These are phyloP conservation scores for Trichoderma erinaceum DNA, from an alignment of 495 filamentous ascomycete species.

Conservation along the genomic window DNA sequence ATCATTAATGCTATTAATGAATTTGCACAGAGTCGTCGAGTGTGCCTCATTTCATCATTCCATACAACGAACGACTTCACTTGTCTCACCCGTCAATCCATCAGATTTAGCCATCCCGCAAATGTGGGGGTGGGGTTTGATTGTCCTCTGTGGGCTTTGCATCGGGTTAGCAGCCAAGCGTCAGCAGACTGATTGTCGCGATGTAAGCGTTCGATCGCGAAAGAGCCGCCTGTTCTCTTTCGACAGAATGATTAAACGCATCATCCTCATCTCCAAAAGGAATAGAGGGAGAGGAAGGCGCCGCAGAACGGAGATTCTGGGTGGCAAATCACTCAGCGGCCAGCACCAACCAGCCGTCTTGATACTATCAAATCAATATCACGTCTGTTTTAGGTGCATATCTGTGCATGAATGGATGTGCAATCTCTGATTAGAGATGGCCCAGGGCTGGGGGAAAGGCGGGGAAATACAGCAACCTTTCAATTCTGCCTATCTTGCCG, in stretches of 20 bases:
- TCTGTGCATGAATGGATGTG: not conserved
- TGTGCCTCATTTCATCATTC: too few species aligned
- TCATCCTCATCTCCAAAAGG: not conserved
- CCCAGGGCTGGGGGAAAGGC: not conserved
- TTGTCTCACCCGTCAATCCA: too few species aligned
- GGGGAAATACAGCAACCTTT: not conserved
- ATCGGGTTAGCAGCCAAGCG: not conserved
- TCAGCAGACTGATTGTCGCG: constrained; percentile 9
- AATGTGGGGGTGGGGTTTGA: constrained; percentile 10
- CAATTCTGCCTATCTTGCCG: constrained; percentile 11
- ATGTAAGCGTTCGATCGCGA: not conserved
- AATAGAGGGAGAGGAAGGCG: too few species aligned
- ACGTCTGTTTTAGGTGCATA: not conserved
- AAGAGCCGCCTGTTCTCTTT: not conserved
- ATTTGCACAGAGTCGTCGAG: not conserved
- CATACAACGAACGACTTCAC: too few species aligned
- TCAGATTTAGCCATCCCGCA: constrained; percentile 10
- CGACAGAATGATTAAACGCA: not conserved
- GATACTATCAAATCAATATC: not conserved
- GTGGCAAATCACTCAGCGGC: not conserved
- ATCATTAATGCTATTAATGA: not conserved
- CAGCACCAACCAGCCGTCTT: too few species aligned
- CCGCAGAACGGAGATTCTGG: too few species aligned
- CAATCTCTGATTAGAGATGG: constrained; percentile 5
- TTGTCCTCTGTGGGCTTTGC: not conserved